phyloP scores from a whole-genome alignment of 371 early-diverging fungal genomes.

The Rhizopus sp. region DNA sequence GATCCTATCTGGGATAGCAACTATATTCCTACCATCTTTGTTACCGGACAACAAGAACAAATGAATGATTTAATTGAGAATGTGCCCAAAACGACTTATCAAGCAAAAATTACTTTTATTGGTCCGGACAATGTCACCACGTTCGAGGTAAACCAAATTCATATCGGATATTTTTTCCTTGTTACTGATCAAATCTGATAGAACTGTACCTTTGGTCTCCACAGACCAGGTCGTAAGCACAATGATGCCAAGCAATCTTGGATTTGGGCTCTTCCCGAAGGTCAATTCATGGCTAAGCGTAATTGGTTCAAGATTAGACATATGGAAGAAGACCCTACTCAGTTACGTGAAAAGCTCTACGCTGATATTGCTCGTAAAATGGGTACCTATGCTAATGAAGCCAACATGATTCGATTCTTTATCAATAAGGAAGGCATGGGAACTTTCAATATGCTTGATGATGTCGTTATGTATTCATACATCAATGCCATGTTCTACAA shows the following conservation, averaged over 20 bases:
- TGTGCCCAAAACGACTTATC: conserved; percentile 20
- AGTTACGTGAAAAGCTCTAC: conserved; percentile 60
- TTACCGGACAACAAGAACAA: conserved; percentile 29
- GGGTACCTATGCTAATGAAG: conserved; percentile 53
- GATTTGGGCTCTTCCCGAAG: conserved; percentile 47
- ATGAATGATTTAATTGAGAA: conserved; percentile 34
- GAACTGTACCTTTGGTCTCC: conserved; percentile 24
- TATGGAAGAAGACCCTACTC: conserved; percentile 61
- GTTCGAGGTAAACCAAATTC: conserved; percentile 13
- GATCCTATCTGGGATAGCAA: conserved; percentile 53
- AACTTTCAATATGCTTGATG: conserved; percentile 59
- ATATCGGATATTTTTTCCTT: neutral
- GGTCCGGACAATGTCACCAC: conserved; percentile 35
- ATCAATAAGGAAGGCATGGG: conserved; percentile 56
- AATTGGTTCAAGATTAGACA: conserved; percentile 58
- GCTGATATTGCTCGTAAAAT: conserved; percentile 52
- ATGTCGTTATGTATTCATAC: conserved; percentile 51
- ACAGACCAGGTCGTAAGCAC: conserved; percentile 35
- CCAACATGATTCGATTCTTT: conserved; percentile 54
- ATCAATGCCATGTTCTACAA: conserved; percentile 52
- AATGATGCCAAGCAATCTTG: conserved; percentile 64
- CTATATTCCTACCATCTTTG: conserved; percentile 57
- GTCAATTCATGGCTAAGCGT: conserved; percentile 40
- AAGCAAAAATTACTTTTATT: conserved; percentile 39
- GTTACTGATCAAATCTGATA: conserved; percentile 9